Conservation (phyloP, 2,329 filamentous ascomycete species). For the Hypoxylon sp. region DNA sequence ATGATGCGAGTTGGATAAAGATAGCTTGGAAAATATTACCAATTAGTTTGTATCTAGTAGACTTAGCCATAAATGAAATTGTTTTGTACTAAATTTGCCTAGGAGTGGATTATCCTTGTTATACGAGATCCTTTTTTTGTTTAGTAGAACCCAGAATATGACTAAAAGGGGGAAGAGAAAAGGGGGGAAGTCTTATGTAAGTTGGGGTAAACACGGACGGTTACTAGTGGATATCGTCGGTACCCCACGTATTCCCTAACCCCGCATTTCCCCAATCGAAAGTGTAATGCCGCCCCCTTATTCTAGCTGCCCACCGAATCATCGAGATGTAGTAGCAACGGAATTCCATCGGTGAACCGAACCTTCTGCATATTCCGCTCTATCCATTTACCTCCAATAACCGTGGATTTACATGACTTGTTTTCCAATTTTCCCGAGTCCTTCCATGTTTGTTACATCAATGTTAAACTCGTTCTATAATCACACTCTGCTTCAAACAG, state of each 20-base stretch:
- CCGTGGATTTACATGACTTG: constrained; percentile 7
- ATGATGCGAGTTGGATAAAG: too few relatives aligned
- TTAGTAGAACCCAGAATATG: too few relatives aligned
- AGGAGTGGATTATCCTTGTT: too few relatives aligned
- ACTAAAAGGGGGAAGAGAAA: too few relatives aligned
- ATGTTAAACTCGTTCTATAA: constrained; percentile 1
- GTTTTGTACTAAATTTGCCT: too few relatives aligned
- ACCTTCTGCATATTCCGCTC: constrained; percentile 23
- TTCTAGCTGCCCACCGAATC: not conserved
- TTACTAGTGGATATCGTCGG: constrained; percentile 28
- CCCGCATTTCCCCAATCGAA: constrained; percentile 25
- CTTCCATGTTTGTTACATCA: not conserved
- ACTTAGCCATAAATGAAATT: too few relatives aligned
- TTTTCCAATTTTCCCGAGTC: constrained; percentile 1
- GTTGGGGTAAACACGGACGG: too few relatives aligned
- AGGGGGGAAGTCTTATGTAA: too few relatives aligned
- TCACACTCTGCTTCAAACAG: not conserved
- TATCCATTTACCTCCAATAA: constrained; percentile 22
- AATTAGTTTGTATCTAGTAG: too few relatives aligned
- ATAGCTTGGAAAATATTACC: too few relatives aligned
- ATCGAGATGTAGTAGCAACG: constrained; percentile 6
- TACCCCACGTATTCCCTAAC: constrained; percentile 2
- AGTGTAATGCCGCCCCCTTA: constrained; percentile 6
- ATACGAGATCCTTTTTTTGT: too few relatives aligned
- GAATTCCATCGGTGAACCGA: constrained; percentile 17